Evolutionary conservation across 179 eudicot species (phyloP).

Genomic region (Spergularia azorica): DNA sequence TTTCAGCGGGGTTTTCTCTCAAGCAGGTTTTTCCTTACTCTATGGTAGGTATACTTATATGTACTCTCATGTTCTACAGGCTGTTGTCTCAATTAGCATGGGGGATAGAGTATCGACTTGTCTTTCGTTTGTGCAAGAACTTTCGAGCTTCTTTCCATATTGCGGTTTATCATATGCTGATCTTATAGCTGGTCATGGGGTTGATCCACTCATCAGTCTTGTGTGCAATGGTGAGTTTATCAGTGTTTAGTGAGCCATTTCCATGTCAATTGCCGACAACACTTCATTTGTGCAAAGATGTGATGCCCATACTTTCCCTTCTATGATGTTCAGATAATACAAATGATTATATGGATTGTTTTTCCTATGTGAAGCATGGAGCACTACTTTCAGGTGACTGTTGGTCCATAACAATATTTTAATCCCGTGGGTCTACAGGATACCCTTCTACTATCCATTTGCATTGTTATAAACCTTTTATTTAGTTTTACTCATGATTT

Average conservation of each 20-base stretch:
- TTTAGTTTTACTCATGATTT: slow-evolving; percentile 4
- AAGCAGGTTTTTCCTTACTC: slow-evolving; percentile 2
- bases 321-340: slow-evolving; percentile 44
- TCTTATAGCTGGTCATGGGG: slow-evolving; percentile 60
- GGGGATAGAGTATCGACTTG: slow-evolving; percentile 38
- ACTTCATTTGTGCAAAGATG: background rate
- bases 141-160: slow-evolving; percentile 54
- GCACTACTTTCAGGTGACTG: slow-evolving; percentile 74
- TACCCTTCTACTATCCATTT: background rate
- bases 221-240: slow-evolving; percentile 45
- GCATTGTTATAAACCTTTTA: background rate
- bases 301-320: background rate
- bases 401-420: slow-evolving; percentile 10
- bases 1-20: background rate
- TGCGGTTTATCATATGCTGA: slow-evolving; percentile 68
- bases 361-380: slow-evolving; percentile 76
- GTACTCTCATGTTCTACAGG: slow-evolving; percentile 45
- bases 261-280: background rate
- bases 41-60: background rate
- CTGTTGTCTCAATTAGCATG: slow-evolving; percentile 56
- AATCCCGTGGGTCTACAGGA: slow-evolving; percentile 5
- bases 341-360: slow-evolving; percentile 53
- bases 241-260: slow-evolving; percentile 8
- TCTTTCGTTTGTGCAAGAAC: slow-evolving; percentile 48
- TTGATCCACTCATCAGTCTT: slow-evolving; percentile 41